These are phyloP conservation scores for Beauveria sp. DNA, from an alignment of 2,329 filamentous ascomycete species.

Conservation along the genomic window DNA sequence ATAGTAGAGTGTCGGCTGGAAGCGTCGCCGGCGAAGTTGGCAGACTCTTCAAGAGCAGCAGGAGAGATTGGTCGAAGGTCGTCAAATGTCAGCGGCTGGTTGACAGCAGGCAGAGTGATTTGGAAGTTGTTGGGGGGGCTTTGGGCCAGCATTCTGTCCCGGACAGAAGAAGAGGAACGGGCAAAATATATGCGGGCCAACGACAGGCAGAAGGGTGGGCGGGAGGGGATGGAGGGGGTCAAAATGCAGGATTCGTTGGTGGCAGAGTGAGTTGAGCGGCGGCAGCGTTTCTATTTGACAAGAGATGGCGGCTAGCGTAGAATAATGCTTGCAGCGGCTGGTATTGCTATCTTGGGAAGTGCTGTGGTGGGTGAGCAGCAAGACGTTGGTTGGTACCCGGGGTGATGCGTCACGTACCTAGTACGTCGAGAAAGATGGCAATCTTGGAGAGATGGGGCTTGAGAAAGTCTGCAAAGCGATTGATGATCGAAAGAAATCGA, in stretches of 20 bases:
- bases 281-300: conserved; percentile 9
- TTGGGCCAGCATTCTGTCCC: conserved; percentile 4
- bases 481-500: background rate
- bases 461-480: background rate
- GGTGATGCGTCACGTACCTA: background rate
- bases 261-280: conserved; percentile 8
- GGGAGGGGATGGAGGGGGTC: conserved; percentile 2
- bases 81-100: conserved; percentile 11
- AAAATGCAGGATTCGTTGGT: conserved; percentile 10
- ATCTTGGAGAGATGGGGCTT: background rate
- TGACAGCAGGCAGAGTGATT: conserved; percentile 6
- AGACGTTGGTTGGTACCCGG: background rate
- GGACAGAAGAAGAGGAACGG: background rate
- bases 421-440: background rate
- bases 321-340: background rate
- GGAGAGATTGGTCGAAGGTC: conserved; percentile 3
- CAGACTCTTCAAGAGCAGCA: conserved; percentile 16
- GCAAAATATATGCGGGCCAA: conserved; percentile 11
- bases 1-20: conserved; percentile 31
- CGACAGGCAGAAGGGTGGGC: conserved; percentile 3
- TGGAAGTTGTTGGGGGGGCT: conserved; percentile 4
- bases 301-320: conserved; percentile 7
- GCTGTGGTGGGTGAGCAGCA: background rate
- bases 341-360: conserved; percentile 7
- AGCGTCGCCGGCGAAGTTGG: conserved; percentile 40